Base-by-base conservation (phyloP, 495 filamentous ascomycete genomes). In the Hypoxylon cercidicola region DNA sequence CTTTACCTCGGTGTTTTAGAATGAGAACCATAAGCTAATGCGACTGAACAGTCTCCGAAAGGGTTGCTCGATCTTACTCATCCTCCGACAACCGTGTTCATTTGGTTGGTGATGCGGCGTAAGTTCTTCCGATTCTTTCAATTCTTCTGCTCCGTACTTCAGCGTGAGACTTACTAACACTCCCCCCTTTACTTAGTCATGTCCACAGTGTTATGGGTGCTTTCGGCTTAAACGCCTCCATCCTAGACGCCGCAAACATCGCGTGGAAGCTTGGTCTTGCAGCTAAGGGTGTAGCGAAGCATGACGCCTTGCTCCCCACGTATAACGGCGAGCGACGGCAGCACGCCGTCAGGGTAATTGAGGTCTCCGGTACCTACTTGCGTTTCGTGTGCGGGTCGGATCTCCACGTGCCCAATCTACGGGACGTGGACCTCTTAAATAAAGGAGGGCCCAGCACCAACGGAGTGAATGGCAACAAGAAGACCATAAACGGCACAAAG, bases 181-280 rank as follows among this genome's bases (percentile, higher is more conserved):
- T 25, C 43, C 18, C 28, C 6, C 5, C 8, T 19, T 35, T 43
- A 21, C 20, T 5, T 32, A 69, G 74, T 15, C 72, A 77, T 55
- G 69, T 79, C 8, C 77, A 79, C 63, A 68, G 58, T 11, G 74
- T 79, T n/a, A 65, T 78, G 60, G 76, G 77, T 2, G 77, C 76
- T 9, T 79, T 79, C 41, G 77, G 77, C 35, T 65, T 79, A 16
- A 79, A 79, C 51, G 68, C 76, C 1, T 78, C 77, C 13, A 77
- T 79, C 43, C 47, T 73, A 0, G 77, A 79, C 47, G 68, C 77
- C 11, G 52, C 72, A 4, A 79, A 79, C 32, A 60, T 79, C 0
- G 74, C 59, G 15, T 79, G 77, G 77, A 78, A 79, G 57, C 45
- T 78, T 12, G 77, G 77, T 6, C 59, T 76, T 19, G 69, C 57